Evolutionary conservation across 129 eudicot species (phyloP), one percentile per base, ranked within the genome.

Genomic region (Tanacetum coccineum): DNA sequence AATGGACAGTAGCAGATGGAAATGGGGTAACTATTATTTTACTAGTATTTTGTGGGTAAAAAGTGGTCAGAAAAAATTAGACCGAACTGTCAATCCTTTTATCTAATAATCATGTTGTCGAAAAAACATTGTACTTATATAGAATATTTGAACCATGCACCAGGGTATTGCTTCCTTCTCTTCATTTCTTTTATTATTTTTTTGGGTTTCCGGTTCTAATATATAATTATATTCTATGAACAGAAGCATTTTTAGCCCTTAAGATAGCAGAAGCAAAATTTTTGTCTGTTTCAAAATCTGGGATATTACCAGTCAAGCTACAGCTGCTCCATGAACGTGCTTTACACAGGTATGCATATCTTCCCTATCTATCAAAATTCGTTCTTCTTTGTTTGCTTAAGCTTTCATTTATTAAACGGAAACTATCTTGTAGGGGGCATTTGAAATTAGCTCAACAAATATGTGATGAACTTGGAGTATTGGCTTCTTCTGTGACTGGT

Each of bases 301-400:
- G 88, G 78, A 89, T 89, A 54, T 75, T 81, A 74, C 78, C 88
- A 46, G 77, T 87, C 63, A 94, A 94, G 66, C 79, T 94, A 64
- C 99, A 94, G 83, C 80, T 94, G 71, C 86, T 89, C 52, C 99
- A 94, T 78, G 97, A 94, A 71, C 82, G 75, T 4, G 99, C 99
- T 71, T 82, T 94, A 74, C 97, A 94, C 69, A 77, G 89, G 97
- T 92, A 77, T 21, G 26, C 39, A 13, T 57, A 64, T 49, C 40
- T 13, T 51, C 45, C 32, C 19, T 51, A 15, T 51, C 42, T 19
- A 53, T 56, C 51, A 54, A 64, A 56, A 3, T 48, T 44, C 30
- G 48, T 60, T 36, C 54, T 17, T 13, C 51, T 10, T 46, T 32
- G 19, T 15, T 36, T 36, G 42, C 42, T 36, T 36, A 36, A 7